A percentile compares a stretch with the other conserved stretches of the same genome.
Conservation (phyloP, 2,329 filamentous ascomycete species). For the Ustulina deusta region DNA sequence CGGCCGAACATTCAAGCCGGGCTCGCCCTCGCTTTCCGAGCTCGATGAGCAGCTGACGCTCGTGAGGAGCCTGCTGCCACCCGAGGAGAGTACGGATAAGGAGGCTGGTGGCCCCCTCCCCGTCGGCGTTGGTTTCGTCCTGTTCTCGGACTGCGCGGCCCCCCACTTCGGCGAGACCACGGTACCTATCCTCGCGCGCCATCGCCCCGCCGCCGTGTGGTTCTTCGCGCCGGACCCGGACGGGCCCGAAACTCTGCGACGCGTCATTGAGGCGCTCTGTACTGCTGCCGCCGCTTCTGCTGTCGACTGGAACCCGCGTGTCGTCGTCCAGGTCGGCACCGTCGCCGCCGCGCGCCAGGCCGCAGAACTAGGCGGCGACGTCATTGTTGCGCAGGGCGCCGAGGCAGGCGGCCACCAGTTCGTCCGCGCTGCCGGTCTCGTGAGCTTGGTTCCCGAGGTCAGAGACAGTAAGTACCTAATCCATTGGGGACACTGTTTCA, state of each 20-base stretch:
- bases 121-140: constrained; percentile 72
- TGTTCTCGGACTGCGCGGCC: constrained; percentile 59
- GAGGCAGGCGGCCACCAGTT: constrained; percentile 67
- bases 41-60: constrained; percentile 51
- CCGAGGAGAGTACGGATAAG: neutral
- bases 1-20: constrained; percentile 51
- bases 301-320: constrained; percentile 51
- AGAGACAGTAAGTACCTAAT: constrained; percentile 50
- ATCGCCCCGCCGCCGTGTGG: constrained; percentile 72
- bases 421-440: constrained; percentile 57
- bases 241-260: constrained; percentile 40
- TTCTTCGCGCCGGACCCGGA: constrained; percentile 70
- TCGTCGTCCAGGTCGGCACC: constrained; percentile 65
- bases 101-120: constrained; percentile 53
- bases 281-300: constrained; percentile 6
- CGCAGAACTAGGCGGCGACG: constrained; percentile 55
- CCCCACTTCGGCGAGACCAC: constrained; percentile 57
- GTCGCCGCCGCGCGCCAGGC: constrained; percentile 59
- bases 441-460: constrained; percentile 63
- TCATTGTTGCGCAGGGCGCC: constrained; percentile 64
- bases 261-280: constrained; percentile 41
- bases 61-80: constrained; percentile 17
- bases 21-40: constrained; percentile 45
- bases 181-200: constrained; percentile 63
- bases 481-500: constrained; percentile 12